These are phyloP conservation scores for Arthrinium phaeospermum DNA, from an alignment of 2,329 filamentous ascomycete species.

Conservation along the genomic window DNA sequence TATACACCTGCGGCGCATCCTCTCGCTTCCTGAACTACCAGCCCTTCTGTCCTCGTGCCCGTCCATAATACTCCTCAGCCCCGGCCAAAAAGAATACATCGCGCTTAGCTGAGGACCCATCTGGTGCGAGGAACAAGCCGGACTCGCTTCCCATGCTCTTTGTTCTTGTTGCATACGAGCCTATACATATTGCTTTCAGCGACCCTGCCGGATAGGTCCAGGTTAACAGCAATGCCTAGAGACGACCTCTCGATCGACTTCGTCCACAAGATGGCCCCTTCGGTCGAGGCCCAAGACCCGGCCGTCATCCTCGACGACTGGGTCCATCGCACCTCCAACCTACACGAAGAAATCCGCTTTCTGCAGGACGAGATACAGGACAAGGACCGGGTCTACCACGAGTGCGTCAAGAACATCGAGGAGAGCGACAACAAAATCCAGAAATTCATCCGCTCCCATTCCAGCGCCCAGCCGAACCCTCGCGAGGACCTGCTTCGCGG, in stretches of 20 bases:
- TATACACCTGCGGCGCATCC: neutral
- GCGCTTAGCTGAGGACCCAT: neutral
- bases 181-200: constrained; percentile 2
- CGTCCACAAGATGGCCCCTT: constrained; percentile 68
- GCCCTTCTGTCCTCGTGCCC: constrained; percentile 1
- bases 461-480: constrained; percentile 74
- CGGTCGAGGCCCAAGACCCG: constrained; percentile 64
- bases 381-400: constrained; percentile 75
- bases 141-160: constrained; percentile 5
- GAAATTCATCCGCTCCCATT: constrained; percentile 80
- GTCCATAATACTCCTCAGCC: neutral
- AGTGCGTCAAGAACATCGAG: constrained; percentile 71
- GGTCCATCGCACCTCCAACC: constrained; percentile 75
- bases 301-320: constrained; percentile 80
- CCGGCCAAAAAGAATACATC: neutral
- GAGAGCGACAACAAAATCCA: constrained; percentile 78
- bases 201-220: constrained; percentile 36
- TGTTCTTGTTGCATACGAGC: constrained; percentile 12
- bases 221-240: constrained; percentile 73
- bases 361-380: constrained; percentile 83
- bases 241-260: constrained; percentile 76
- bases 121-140: neutral
- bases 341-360: constrained; percentile 83
- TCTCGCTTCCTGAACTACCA: constrained; percentile 4
- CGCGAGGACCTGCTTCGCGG: constrained; percentile 74